A percentile compares a stretch with the other conserved stretches of the same genome.
Conservation (phyloP, 2,329 filamentous ascomycete genomes). For the Fusarium sp. region DNA sequence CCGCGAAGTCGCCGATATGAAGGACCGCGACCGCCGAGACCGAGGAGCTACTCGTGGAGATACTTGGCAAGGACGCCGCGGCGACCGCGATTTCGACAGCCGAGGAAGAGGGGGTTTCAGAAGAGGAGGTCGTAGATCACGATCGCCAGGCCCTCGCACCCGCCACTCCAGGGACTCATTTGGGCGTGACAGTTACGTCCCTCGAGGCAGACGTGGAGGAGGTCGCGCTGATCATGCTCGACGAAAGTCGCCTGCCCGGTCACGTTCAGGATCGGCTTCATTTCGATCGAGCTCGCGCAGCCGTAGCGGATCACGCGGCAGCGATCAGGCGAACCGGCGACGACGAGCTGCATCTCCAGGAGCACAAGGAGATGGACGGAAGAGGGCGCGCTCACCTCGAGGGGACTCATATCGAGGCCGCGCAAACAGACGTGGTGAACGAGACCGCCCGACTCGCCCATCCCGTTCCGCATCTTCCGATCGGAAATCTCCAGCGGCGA, state of each 20-base stretch:
- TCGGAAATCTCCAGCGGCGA: slow-evolving; percentile 60
- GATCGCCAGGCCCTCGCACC: slow-evolving; percentile 62
- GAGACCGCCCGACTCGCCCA: slow-evolving; percentile 44
- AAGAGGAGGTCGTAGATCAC: slow-evolving; percentile 61
- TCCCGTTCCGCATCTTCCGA: slow-evolving; percentile 56
- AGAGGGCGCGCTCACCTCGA: slow-evolving; percentile 57
- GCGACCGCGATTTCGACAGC: slow-evolving; percentile 64
- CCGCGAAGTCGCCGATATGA: slow-evolving; percentile 75
- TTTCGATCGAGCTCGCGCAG: slow-evolving; percentile 54
- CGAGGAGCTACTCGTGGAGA: slow-evolving; percentile 66
- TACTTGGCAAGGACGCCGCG: slow-evolving; percentile 66
- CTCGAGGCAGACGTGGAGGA: slow-evolving; percentile 59
- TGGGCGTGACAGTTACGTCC: slow-evolving; percentile 67
- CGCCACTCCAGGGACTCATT: slow-evolving; percentile 61
- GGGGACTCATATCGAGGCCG: slow-evolving; percentile 48
- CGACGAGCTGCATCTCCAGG: slow-evolving; percentile 54
- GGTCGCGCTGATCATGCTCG: slow-evolving; percentile 59
- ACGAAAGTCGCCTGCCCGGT: slow-evolving; percentile 49
- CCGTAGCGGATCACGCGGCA: slow-evolving; percentile 51
- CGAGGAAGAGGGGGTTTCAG: slow-evolving; percentile 60
- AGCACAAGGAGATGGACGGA: slow-evolving; percentile 52
- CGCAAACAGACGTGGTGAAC: slow-evolving; percentile 41
- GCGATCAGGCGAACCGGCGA: slow-evolving; percentile 52
- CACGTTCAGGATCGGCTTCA: slow-evolving; percentile 53
- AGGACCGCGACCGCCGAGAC: slow-evolving; percentile 73